Conservation (phyloP, 2,329 filamentous ascomycete species). For the Colletotrichum trifolii region DNA sequence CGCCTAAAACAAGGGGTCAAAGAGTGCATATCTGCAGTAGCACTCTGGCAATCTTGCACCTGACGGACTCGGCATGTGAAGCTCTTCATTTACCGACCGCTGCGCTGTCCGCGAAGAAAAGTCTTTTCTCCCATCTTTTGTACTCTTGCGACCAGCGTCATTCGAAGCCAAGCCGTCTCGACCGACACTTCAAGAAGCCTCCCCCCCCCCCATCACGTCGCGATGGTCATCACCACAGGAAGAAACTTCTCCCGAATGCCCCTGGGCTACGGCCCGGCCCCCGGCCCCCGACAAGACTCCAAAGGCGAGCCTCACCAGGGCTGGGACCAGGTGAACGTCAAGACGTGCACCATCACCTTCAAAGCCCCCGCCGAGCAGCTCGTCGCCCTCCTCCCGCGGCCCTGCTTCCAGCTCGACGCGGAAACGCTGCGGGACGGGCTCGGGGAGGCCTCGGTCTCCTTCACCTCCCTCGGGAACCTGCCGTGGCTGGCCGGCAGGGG, state of each 20-base stretch:
- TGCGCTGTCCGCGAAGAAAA: neutral
- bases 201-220: neutral
- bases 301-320: conserved; percentile 14
- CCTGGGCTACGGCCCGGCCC: conserved; percentile 14
- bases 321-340: conserved; percentile 14
- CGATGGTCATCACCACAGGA: conserved; percentile 19
- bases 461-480: conserved; percentile 60
- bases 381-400: conserved; percentile 69
- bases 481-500: conserved; percentile 70
- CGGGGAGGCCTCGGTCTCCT: conserved; percentile 54
- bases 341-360: conserved; percentile 11
- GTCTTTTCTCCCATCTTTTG: neutral
- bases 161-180: neutral
- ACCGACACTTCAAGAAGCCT: neutral
- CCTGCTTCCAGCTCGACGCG: conserved; percentile 61
- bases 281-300: conserved; percentile 14
- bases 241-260: conserved; percentile 18
- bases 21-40: neutral
- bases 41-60: neutral
- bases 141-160: neutral
- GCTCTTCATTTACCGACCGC: neutral
- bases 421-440: conserved; percentile 50
- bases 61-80: neutral
- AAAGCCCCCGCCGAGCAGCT: conserved; percentile 5
- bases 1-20: neutral